These are phyloP conservation scores for Vicia faba DNA, from an alignment of 306 rosid species.

Conservation along the genomic window DNA sequence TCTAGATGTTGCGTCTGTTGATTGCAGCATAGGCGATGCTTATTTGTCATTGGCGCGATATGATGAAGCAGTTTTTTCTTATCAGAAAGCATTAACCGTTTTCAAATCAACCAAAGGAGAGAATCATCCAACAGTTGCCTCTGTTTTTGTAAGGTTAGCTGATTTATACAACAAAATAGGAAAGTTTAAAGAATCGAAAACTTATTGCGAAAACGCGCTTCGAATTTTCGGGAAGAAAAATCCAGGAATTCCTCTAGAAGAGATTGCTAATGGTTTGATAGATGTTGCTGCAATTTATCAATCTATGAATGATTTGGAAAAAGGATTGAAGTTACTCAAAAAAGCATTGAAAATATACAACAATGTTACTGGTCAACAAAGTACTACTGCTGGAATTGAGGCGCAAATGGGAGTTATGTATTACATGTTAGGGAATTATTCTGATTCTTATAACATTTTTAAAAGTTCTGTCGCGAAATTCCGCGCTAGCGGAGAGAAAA, in stretches of 20 bases:
- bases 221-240: constrained; percentile 60
- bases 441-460: constrained; percentile 67
- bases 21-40: constrained; percentile 84
- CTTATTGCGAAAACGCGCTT: constrained; percentile 76
- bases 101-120: constrained; percentile 79
- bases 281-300: constrained; percentile 80
- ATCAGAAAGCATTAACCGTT: constrained; percentile 73
- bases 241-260: constrained; percentile 65
- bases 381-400: constrained; percentile 79
- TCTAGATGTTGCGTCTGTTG: constrained; percentile 66
- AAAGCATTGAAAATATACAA: constrained; percentile 72
- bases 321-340: constrained; percentile 71
- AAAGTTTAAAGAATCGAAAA: constrained; percentile 73
- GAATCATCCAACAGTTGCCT: constrained; percentile 72
- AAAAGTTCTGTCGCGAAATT: constrained; percentile 63
- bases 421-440: constrained; percentile 71
- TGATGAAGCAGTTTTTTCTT: constrained; percentile 76
- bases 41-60: constrained; percentile 70
- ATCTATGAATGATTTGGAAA: constrained; percentile 76
- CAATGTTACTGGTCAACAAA: constrained; percentile 65
- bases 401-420: constrained; percentile 86
- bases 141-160: constrained; percentile 78
- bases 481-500: constrained; percentile 71
- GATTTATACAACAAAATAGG: constrained; percentile 81
- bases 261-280: constrained; percentile 76